phyloP scores from a whole-genome alignment of 2,329 filamentous ascomycete genomes.

The Lecanicillium sp. region DNA sequence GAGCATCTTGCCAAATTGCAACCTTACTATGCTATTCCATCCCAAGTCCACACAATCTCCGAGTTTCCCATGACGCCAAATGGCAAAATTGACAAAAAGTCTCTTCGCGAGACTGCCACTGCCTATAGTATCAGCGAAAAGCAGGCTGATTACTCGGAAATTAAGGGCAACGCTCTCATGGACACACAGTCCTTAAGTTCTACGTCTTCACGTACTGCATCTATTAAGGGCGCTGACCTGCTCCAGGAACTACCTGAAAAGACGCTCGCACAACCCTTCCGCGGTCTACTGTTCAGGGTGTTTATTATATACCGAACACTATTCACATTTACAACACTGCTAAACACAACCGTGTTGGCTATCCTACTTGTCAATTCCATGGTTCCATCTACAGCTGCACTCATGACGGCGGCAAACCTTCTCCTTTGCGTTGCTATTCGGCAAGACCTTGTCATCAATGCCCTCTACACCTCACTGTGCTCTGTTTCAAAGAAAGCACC shows the following conservation, averaged over 20 bases:
- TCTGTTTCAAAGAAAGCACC: conserved; percentile 37
- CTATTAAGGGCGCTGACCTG: conserved; percentile 19
- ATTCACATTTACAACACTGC: conserved; percentile 43
- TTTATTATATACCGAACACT: conserved; percentile 48
- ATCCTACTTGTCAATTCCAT: conserved; percentile 28
- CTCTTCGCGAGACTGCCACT: conserved; percentile 21
- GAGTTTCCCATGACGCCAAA: conserved; percentile 43
- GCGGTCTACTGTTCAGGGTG: conserved; percentile 33
- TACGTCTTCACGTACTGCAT: conserved; percentile 16
- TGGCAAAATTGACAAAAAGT: conserved; percentile 47
- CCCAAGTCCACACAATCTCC: conserved; percentile 31
- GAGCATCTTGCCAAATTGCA: conserved; percentile 32
- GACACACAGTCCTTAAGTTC: too few relatives aligned
- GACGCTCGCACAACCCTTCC: conserved; percentile 26
- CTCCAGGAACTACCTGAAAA: conserved; percentile 30
- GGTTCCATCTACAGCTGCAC: conserved; percentile 26
- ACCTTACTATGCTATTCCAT: conserved; percentile 48
- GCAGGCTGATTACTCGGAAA: background rate
- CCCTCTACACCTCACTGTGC: conserved; percentile 36
- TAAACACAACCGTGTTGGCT: conserved; percentile 40
- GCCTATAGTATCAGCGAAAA: conserved; percentile 10
- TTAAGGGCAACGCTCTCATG: too few relatives aligned
- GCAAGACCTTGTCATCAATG: conserved; percentile 45
- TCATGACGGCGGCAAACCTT: conserved; percentile 39
- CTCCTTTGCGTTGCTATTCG: conserved; percentile 41